Evolutionary conservation across 2,329 filamentous ascomycete genomes (phyloP), one percentile per base, ranked within the genome.

Genomic region (Clarireedia paspali): DNA sequence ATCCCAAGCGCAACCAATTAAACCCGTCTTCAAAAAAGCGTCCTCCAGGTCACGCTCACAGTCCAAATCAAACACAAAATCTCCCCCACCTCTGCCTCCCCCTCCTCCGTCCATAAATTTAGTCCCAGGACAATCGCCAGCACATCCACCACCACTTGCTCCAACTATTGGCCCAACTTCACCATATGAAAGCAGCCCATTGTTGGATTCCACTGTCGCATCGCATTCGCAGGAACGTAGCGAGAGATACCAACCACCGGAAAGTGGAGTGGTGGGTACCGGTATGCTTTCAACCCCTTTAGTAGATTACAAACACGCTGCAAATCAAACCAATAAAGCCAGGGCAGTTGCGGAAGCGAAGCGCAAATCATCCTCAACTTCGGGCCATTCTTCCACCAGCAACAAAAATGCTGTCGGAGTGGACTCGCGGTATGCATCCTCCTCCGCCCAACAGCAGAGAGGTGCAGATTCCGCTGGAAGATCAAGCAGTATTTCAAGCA

Each of bases 261-360:
- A 40, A 40, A 40, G 38, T 40, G 38, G 38, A 40, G 38, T 40
- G 38, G 38, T 24, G 27, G 38, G 26, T 54, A 44, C 47, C 64
- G 58, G 61, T 59, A 68, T 68, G 66, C 64, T 64, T 54, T 63
- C 62, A 45, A 67, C 64, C 55, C 65, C 66, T 44, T 56, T 66
- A 42, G 59, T 61, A 50, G 63, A 68, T 59, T 66, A 65, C 60
- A 64, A 63, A 60, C 64, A 63, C 56, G 53, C 62, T 47, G 64
- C 66, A 44, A 67, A 65, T 54, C 65, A 67, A 56, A 61, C 60
- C 51, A 63, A 49, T 48, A 67, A 66, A 56, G 57, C 59, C 26
- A 57, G 63, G 59, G 62, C 64, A 42, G 61, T 57, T 38, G 45
- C 59, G 27, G 57, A 58, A 53, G 56, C 58, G 54, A 56, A 60